A percentile compares a stretch with the other conserved stretches of the same genome.
phyloP scores from a whole-genome alignment of 2,329 filamentous ascomycete species.

The Pyrenochaeta sp. region DNA sequence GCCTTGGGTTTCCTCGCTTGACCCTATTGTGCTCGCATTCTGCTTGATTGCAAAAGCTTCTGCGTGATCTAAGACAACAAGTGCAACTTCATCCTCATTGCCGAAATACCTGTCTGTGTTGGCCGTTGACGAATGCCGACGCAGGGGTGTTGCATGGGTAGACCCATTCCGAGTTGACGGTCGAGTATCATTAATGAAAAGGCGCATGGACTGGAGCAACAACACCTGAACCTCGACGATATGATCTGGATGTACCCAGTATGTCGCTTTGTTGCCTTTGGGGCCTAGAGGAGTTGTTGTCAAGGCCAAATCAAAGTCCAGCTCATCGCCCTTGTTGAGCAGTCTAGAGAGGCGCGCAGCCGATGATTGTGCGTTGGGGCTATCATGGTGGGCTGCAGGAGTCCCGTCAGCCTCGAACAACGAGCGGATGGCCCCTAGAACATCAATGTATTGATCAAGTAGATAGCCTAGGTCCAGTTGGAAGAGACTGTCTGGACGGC shows the following conservation, averaged over 20 bases:
- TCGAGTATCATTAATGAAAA: conserved; percentile 39
- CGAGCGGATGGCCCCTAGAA: conserved; percentile 54
- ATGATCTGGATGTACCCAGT: conserved; percentile 63
- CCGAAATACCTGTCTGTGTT: conserved; percentile 33
- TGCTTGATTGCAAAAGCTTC: conserved; percentile 56
- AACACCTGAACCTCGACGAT: conserved; percentile 62
- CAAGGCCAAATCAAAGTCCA: conserved; percentile 60
- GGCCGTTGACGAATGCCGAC: conserved; percentile 32
- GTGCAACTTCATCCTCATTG: conserved; percentile 49
- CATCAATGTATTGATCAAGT: conserved; percentile 57
- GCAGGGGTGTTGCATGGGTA: conserved; percentile 29
- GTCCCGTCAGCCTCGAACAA: conserved; percentile 49
- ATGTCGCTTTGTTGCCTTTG: conserved; percentile 56
- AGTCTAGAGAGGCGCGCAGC: conserved; percentile 49
- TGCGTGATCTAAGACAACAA: conserved; percentile 57
- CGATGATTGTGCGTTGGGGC: conserved; percentile 25
- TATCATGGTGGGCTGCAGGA: conserved; percentile 15
- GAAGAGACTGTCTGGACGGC: conserved; percentile 74
- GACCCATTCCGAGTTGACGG: conserved; percentile 24
- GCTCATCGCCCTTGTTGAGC: conserved; percentile 49
- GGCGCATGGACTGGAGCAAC: conserved; percentile 58
- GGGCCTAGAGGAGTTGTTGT: conserved; percentile 56
- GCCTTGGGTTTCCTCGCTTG: conserved; percentile 45
- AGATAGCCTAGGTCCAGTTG: conserved; percentile 67
- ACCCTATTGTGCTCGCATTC: conserved; percentile 54